Evolutionary conservation across 2,329 filamentous ascomycete species (phyloP).

Genomic region (Phyllosticta paracitricarpa): DNA sequence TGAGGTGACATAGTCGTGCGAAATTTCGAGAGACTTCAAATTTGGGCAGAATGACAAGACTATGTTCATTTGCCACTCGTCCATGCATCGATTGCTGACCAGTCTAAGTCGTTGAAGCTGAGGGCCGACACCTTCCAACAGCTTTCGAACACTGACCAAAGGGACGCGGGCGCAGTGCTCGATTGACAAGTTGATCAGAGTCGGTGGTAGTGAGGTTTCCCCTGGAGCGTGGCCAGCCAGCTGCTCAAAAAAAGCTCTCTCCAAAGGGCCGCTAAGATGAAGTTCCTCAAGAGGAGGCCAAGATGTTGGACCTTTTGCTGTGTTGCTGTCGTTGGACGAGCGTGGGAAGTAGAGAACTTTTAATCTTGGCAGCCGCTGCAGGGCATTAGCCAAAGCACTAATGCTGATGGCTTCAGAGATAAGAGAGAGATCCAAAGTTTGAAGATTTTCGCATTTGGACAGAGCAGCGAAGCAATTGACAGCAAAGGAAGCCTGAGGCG

Average conservation of each 20-base stretch:
- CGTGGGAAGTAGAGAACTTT: constrained; percentile 37
- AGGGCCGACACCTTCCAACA: constrained; percentile 25
- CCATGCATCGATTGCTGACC: constrained; percentile 30
- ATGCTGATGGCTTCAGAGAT: constrained; percentile 43
- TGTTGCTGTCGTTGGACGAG: constrained; percentile 22
- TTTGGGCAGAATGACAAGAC: constrained; percentile 32
- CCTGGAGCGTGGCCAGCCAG: constrained; percentile 21
- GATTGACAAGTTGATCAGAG: constrained; percentile 23
- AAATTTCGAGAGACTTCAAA: constrained; percentile 31
- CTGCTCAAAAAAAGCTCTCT: constrained; percentile 32
- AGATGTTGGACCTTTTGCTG: constrained; percentile 17
- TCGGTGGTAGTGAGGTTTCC: constrained; percentile 20
- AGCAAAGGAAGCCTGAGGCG: constrained; percentile 49
- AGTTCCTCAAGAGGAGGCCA: constrained; percentile 39
- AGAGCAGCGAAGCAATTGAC: constrained; percentile 48
- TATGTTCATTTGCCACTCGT: constrained; percentile 29
- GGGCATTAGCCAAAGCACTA: constrained; percentile 38
- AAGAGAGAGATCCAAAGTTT: constrained; percentile 42
- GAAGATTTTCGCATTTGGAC: constrained; percentile 43
- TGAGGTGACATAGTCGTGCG: constrained; percentile 36
- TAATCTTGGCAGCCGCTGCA: constrained; percentile 38
- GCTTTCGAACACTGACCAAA: constrained; percentile 21
- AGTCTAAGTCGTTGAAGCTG: constrained; percentile 30
- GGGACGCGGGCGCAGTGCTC: constrained; percentile 34
- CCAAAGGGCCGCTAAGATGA: constrained; percentile 34